These are phyloP conservation scores for Neurospora sp. DNA, from an alignment of 495 filamentous ascomycete genomes.

Conservation along the genomic window DNA sequence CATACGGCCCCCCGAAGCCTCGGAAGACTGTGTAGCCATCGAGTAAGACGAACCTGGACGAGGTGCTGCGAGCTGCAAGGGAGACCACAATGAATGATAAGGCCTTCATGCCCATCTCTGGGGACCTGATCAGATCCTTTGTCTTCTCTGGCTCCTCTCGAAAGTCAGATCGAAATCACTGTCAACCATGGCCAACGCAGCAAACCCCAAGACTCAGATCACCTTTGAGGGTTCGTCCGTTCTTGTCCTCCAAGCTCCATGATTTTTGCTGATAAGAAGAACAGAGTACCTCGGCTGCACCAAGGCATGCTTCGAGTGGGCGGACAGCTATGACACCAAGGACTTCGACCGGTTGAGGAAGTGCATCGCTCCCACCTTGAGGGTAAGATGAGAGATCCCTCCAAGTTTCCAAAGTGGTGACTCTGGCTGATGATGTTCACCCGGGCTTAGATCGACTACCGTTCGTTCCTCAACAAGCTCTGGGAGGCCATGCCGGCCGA, in stretches of 20 bases:
- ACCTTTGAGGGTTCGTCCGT: conserved; percentile 22
- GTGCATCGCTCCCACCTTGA: conserved; percentile 63
- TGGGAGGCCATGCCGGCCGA: conserved; percentile 66
- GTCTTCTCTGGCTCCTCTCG: not conserved
- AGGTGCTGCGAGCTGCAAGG: not conserved
- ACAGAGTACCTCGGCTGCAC: conserved; percentile 43
- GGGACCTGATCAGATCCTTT: not conserved
- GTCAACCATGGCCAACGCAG: conserved; percentile 14
- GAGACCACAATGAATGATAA: not conserved
- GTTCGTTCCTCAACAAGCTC: conserved; percentile 58
- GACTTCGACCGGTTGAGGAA: conserved; percentile 63
- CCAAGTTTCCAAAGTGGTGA: not conserved
- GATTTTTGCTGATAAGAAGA: conserved; percentile 1
- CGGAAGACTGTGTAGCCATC: not conserved
- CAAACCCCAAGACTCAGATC: conserved; percentile 13
- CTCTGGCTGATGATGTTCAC: not conserved
- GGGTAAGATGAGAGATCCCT: conserved; percentile 25
- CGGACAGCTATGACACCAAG: conserved; percentile 74
- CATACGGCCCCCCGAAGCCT: conserved; percentile 1
- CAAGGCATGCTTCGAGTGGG: conserved; percentile 60
- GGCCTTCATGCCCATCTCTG: not conserved
- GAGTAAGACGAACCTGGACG: not conserved
- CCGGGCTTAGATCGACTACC: conserved; percentile 53
- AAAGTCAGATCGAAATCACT: not conserved
- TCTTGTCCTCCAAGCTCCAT: not conserved